These are phyloP conservation scores for Vanilla planifolia DNA, from an alignment of 106 monocot species.

Conservation along the genomic window DNA sequence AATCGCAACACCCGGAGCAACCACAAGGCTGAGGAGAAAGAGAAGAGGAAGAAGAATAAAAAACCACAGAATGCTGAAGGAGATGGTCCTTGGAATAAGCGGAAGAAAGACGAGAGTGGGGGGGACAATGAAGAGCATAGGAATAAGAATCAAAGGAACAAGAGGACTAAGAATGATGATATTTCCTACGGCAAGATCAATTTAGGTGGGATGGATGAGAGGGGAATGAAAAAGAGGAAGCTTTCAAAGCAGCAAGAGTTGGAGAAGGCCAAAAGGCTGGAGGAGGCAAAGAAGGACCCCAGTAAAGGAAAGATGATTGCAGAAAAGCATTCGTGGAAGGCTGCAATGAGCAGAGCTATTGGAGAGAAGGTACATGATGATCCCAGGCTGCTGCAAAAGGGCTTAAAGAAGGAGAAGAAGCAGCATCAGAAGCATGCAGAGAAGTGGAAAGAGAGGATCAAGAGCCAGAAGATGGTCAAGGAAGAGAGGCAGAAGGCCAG, in stretches of 20 bases:
- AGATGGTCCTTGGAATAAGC: slow-evolving; percentile 4
- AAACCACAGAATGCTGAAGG: slow-evolving; percentile 6
- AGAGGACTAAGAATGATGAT: slow-evolving; percentile 19
- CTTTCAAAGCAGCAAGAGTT: slow-evolving; percentile 50
- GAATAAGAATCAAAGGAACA: slow-evolving; percentile 14
- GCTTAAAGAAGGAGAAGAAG: slow-evolving; percentile 80
- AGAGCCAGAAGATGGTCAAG: slow-evolving; percentile 26
- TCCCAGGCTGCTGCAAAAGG: slow-evolving; percentile 66
- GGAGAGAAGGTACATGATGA: slow-evolving; percentile 86
- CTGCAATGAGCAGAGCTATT: slow-evolving; percentile 57
- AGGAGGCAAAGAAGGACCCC: slow-evolving; percentile 73
- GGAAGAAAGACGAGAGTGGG: slow-evolving; percentile 29
- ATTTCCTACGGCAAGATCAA: slow-evolving; percentile 54
- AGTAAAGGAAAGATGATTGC: slow-evolving; percentile 51
- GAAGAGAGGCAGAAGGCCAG: slow-evolving; percentile 68
- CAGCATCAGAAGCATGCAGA: slow-evolving; percentile 52
- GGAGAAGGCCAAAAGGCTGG: slow-evolving; percentile 46
- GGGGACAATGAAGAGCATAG: slow-evolving; percentile 12
- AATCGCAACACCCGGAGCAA: slow-evolving; percentile 39
- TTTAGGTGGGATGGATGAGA: slow-evolving; percentile 32
- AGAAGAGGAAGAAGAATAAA: slow-evolving; percentile 11
- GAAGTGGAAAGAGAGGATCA: slow-evolving; percentile 81
- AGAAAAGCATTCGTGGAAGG: slow-evolving; percentile 66
- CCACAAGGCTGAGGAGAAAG: slow-evolving; percentile 9
- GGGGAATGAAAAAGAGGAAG: slow-evolving; percentile 43